Base-by-base conservation (phyloP, 2,329 filamentous ascomycete genomes). In the Paradendryphiella salina region DNA sequence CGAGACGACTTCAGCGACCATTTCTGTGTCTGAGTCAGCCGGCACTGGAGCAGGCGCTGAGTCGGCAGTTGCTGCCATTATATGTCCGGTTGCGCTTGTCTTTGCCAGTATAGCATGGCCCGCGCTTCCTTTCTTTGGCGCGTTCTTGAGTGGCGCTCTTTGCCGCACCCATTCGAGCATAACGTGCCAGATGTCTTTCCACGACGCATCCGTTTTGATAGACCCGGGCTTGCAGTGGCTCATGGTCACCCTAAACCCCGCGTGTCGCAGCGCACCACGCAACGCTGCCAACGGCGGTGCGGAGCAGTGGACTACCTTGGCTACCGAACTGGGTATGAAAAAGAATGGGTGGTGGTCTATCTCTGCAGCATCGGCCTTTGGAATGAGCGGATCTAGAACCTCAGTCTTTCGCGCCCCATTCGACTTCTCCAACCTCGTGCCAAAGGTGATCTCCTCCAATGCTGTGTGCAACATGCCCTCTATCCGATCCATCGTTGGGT, bases 171-270 rank as follows among this genome's bases (percentile, higher is more conserved):
- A 99, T 74, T 96, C 91, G 20, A 89, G 82, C 84, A 97, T 94
- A 21, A 97, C 79, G 69, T 95, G 88, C 92, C 94, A 97, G 39
- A 99, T 82, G 0, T 90, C 85, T 4, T 79, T 79, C 91, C 91
- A 99, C 0, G 92, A 89, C 11, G 94, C 94, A 73, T 97, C 85
- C 0, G 94, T 97, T 77, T 95, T 96, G 73, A 97, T 85, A 65
- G 89, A 94, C 20, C 92, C 93, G 0, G 90, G 82, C 60, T 91
- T 90, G 63, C 90, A 90, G 73, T 99, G 94, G 62, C 89, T 96
- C 64, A 93, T 85, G 0, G 89, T 89, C 3, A 88, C 88, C 37
- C 82, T 81, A 69, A 96, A 97, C 5, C 93, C 94, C 1, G 95
- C 79, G 52, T 87, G 82, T 17, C 85, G 81, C 23, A 99, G 77